Evolutionary conservation across 345 rosid genomes (phyloP).

Genomic region (Populus ilicifolia): DNA sequence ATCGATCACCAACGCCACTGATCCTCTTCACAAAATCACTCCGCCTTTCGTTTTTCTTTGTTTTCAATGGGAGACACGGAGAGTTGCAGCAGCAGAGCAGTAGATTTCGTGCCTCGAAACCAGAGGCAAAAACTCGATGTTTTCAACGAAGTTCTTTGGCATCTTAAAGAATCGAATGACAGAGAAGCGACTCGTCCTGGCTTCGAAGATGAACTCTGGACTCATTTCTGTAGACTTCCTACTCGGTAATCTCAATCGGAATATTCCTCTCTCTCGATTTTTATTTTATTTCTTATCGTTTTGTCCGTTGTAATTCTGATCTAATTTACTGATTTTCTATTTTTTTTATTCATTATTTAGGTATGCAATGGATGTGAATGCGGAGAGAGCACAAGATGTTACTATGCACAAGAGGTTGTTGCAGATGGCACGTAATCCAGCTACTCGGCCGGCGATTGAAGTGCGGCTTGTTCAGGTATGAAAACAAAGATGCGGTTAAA

Average conservation of each 20-base stretch:
- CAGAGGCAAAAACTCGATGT: slow-evolving; percentile 48
- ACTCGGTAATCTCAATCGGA: slow-evolving; percentile 29
- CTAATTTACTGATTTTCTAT: not conserved
- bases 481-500: not conserved
- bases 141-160: slow-evolving; percentile 40
- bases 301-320: not conserved
- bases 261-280: not conserved
- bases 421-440: slow-evolving; percentile 43
- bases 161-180: slow-evolving; percentile 38
- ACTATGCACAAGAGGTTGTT: slow-evolving; percentile 61
- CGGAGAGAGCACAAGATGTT: slow-evolving; percentile 61
- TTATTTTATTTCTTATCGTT: not conserved
- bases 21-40: not conserved
- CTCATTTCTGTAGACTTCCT: slow-evolving; percentile 56
- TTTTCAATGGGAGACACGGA: slow-evolving; percentile 44
- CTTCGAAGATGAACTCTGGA: slow-evolving; percentile 61
- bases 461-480: slow-evolving; percentile 58
- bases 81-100: slow-evolving; percentile 55
- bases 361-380: slow-evolving; percentile 61
- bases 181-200: slow-evolving; percentile 38
- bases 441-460: slow-evolving; percentile 54
- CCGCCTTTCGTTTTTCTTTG: not conserved
- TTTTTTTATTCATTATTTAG: slow-evolving; percentile 18
- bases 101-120: slow-evolving; percentile 35
- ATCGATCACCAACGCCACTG: not conserved